Conservation (phyloP, 805 yeast genomes). For the Saturnispora diversa region DNA sequence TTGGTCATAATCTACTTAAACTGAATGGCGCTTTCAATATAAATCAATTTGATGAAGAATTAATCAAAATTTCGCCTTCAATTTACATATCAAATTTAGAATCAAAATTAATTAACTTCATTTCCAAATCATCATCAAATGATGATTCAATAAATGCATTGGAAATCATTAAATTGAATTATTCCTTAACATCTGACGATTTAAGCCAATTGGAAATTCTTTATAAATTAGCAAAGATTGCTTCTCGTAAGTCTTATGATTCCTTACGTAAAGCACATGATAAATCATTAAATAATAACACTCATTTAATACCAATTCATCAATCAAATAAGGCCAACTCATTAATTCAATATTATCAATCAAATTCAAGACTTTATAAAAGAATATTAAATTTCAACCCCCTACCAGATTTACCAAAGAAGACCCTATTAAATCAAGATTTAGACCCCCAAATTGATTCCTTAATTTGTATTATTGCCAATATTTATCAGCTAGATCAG, state of each 20-base stretch:
- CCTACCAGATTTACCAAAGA: background rate
- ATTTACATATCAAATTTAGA: conserved; percentile 37
- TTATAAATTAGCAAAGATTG: conserved; percentile 8
- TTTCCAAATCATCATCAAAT: conserved; percentile 3
- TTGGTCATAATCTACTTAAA: conserved; percentile 29
- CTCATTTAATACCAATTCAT: conserved; percentile 5
- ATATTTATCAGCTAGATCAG: conserved; percentile 33
- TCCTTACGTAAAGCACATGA: conserved; percentile 4
- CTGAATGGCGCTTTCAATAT: conserved; percentile 49
- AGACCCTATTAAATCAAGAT: background rate
- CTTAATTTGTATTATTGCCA: conserved; percentile 36
- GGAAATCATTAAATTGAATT: conserved; percentile 3
- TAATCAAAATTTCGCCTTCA: conserved; percentile 38
- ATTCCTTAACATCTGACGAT: background rate
- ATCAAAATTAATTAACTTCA: conserved; percentile 29
- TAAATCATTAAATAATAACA: background rate
- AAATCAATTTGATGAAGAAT: conserved; percentile 55
- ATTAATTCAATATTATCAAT: conserved; percentile 6
- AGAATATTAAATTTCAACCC: background rate
- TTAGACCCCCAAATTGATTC: conserved; percentile 32
- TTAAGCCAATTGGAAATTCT: background rate
- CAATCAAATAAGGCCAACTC: conserved; percentile 5
- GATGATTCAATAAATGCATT: background rate
- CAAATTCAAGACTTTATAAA: conserved; percentile 12
- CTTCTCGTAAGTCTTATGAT: conserved; percentile 8